Percentiles rank a stretch among this genome's conserved stretches.
Evolutionary conservation across 192 early-diverging fungal genomes (phyloP).

Genomic region (Spinellus fusiger): DNA sequence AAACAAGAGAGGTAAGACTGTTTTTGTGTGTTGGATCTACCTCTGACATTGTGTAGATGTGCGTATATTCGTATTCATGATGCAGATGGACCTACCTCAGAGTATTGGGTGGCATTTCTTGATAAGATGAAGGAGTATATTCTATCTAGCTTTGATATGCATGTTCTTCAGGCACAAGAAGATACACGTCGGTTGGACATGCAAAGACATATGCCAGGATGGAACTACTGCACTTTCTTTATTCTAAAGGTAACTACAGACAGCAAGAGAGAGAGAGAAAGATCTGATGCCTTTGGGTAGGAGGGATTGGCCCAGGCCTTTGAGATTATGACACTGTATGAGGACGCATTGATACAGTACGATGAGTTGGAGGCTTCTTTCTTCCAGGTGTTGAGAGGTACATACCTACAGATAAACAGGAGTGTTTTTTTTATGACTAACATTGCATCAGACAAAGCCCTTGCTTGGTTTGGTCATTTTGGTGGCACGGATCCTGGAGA

Average conservation of each 20-base stretch:
- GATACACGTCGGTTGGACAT: constrained; percentile 86
- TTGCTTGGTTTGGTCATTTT: constrained; percentile 93
- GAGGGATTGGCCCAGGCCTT: constrained; percentile 82
- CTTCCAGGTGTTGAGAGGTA: constrained; percentile 81
- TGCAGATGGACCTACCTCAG: constrained; percentile 34
- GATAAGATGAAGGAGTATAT: constrained; percentile 71
- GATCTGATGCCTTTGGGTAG: constrained; percentile 28
- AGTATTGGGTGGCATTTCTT: constrained; percentile 68
- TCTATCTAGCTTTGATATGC: constrained; percentile 63
- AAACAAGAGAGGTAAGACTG: constrained; percentile 52
- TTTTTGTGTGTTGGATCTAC: background rate
- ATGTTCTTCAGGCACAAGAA: constrained; percentile 80
- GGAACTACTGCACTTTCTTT: constrained; percentile 99
- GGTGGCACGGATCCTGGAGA: constrained; percentile 83
- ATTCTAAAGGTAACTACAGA: constrained; percentile 85
- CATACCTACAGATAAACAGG: background rate
- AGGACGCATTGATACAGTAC: constrained; percentile 89
- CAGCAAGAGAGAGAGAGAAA: no score
- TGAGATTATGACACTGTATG: constrained; percentile 81
- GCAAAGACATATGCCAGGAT: constrained; percentile 92
- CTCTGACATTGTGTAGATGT: no score
- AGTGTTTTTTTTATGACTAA: background rate
- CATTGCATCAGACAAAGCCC: constrained; percentile 54
- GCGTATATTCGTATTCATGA: constrained; percentile 39
- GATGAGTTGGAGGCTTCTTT: constrained; percentile 97